Conservation (phyloP, 305 asterid genomes). For the Fraxinus albicans region DNA sequence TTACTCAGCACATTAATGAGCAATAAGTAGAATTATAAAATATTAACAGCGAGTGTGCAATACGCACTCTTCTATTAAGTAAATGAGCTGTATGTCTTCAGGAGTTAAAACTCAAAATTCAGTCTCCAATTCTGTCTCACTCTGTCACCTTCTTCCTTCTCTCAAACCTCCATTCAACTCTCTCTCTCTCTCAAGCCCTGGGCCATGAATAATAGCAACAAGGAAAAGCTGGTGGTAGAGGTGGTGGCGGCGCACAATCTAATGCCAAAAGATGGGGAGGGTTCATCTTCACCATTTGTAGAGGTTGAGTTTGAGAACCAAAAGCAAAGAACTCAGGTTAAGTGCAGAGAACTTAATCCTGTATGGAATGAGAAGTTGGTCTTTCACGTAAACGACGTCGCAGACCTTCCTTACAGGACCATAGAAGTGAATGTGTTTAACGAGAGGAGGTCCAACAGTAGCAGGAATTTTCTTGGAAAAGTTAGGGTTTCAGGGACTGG, state of each 20-base stretch:
- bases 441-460: slow-evolving; percentile 68
- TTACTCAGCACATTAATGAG: slow-evolving; percentile 1
- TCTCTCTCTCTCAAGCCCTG: neutral
- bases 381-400: slow-evolving; percentile 63
- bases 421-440: slow-evolving; percentile 74
- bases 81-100: slow-evolving; percentile 13
- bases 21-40: neutral
- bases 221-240: slow-evolving; percentile 82
- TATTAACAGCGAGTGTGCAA: slow-evolving; percentile 32
- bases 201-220: slow-evolving; percentile 48
- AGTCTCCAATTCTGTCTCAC: slow-evolving; percentile 29
- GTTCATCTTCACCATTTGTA: slow-evolving; percentile 82
- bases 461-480: slow-evolving; percentile 71
- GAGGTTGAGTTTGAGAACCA: slow-evolving; percentile 86
- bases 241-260: slow-evolving; percentile 88
- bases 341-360: slow-evolving; percentile 75
- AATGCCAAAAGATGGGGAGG: slow-evolving; percentile 94
- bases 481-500: slow-evolving; percentile 66
- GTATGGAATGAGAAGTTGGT: slow-evolving; percentile 86
- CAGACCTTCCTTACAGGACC: slow-evolving; percentile 79
- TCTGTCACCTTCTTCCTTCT: slow-evolving; percentile 24
- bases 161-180: neutral
- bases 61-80: slow-evolving; percentile 26
- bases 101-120: slow-evolving; percentile 28
- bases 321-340: slow-evolving; percentile 58